phyloP scores from a whole-genome alignment of 257 asterid species.

The Linderniella brevidens region DNA sequence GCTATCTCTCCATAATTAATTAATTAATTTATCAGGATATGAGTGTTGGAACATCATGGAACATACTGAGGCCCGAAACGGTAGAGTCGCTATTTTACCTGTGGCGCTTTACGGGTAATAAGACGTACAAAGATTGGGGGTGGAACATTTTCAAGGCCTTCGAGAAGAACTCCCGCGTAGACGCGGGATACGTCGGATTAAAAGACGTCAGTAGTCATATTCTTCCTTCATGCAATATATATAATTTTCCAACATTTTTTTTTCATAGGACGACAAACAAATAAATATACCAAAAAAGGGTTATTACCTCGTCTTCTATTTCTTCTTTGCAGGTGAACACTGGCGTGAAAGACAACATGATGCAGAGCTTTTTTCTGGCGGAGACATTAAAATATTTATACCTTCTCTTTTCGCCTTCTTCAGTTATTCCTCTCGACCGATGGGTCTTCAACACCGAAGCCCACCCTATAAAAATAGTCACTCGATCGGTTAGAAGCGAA shows the following conservation, averaged over 20 bases:
- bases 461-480: slow-evolving; percentile 68
- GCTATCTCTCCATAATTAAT: background rate
- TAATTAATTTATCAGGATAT: slow-evolving; percentile 81
- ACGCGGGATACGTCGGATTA: slow-evolving; percentile 89
- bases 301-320: too few relatives aligned
- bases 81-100: slow-evolving; percentile 96
- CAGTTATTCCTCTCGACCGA: slow-evolving; percentile 81
- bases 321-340: slow-evolving; percentile 59
- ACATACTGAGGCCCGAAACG: slow-evolving; percentile 98
- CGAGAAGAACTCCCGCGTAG: slow-evolving; percentile 85
- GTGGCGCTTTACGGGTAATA: slow-evolving; percentile 96
- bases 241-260: background rate
- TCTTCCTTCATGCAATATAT: slow-evolving; percentile 1
- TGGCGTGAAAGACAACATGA: slow-evolving; percentile 94
- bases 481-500: slow-evolving; percentile 24
- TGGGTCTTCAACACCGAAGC: slow-evolving; percentile 99
- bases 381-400: slow-evolving; percentile 95
- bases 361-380: slow-evolving; percentile 98
- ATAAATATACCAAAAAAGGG: too few relatives aligned
- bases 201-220: slow-evolving; percentile 62
- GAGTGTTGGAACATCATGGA: slow-evolving; percentile 99
- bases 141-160: slow-evolving; percentile 99
- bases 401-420: slow-evolving; percentile 90
- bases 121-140: slow-evolving; percentile 99
- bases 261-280: too few relatives aligned